phyloP scores from a whole-genome alignment of 169 alveolate species.

The Miamiensis avidus region DNA sequence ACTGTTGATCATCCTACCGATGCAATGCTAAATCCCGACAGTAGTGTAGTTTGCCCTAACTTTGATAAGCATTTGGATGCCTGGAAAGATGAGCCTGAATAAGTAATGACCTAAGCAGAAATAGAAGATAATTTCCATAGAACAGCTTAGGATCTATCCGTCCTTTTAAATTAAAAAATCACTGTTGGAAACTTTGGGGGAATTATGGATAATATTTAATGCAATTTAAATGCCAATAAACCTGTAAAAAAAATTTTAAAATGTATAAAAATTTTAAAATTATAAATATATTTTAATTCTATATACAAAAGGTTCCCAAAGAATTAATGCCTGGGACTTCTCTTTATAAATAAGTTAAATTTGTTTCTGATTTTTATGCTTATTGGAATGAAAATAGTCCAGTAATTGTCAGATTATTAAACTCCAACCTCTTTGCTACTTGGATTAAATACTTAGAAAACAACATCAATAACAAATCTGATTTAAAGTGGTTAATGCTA shows the following conservation, averaged over 20 bases:
- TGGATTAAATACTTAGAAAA: too few relatives aligned
- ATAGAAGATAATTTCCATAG: neutral
- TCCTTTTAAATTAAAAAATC: neutral
- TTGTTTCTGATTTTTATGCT: neutral
- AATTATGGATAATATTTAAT: too few relatives aligned
- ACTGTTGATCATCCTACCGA: neutral
- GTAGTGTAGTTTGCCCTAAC: neutral
- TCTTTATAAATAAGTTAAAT: neutral
- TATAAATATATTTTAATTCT: too few relatives aligned
- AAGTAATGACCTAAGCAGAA: neutral
- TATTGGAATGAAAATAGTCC: too few relatives aligned
- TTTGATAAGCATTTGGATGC: neutral
- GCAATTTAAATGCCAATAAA: neutral
- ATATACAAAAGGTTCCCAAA: neutral
- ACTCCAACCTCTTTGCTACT: too few relatives aligned
- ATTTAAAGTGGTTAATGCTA: too few relatives aligned
- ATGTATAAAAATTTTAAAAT: too few relatives aligned
- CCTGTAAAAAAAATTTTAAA: too few relatives aligned
- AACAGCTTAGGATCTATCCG: neutral
- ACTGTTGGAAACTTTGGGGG: too few relatives aligned
- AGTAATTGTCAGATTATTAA: too few relatives aligned
- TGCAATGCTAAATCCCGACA: neutral
- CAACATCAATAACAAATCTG: too few relatives aligned
- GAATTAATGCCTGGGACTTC: neutral
- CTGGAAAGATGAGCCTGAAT: too few relatives aligned